phyloP scores from a whole-genome alignment of 2,329 filamentous ascomycete species.

The Dryadomyces quercus-mongolicae region DNA sequence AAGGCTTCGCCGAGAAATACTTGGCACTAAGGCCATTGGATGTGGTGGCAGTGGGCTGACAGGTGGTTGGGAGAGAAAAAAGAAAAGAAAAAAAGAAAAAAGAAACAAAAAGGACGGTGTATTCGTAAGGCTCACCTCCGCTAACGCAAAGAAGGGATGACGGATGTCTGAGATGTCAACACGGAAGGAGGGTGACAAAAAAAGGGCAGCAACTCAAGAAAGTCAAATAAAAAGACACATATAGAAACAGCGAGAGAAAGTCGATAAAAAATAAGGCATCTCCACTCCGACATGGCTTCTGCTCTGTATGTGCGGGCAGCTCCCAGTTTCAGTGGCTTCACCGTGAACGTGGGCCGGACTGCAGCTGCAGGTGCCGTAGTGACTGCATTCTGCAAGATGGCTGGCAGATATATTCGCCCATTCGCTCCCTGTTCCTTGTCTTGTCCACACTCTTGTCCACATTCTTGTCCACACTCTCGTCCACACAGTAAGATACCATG shows the following conservation, averaged over 20 bases:
- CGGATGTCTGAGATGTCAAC: neutral
- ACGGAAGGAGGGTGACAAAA: neutral
- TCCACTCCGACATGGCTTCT: neutral
- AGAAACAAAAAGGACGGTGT: neutral
- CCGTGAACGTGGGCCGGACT: neutral
- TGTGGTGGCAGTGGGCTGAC: neutral
- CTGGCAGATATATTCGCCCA: neutral
- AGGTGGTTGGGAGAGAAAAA: neutral
- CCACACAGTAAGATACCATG: too few species aligned
- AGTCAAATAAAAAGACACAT: neutral
- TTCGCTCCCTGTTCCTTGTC: neutral
- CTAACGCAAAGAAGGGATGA: neutral
- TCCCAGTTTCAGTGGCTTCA: neutral
- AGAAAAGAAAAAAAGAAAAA: neutral
- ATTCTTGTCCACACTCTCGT: neutral
- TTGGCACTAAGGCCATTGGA: neutral
- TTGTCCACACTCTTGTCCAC: neutral
- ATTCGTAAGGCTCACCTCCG: neutral
- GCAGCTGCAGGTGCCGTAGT: neutral
- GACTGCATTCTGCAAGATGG: neutral
- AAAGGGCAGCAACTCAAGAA: neutral
- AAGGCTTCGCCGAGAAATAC: neutral
- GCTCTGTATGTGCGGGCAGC: neutral
- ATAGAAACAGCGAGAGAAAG: neutral
- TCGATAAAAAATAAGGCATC: neutral